Conservation (phyloP, 2,329 filamentous ascomycete genomes). For the Cladosporium colombiae region DNA sequence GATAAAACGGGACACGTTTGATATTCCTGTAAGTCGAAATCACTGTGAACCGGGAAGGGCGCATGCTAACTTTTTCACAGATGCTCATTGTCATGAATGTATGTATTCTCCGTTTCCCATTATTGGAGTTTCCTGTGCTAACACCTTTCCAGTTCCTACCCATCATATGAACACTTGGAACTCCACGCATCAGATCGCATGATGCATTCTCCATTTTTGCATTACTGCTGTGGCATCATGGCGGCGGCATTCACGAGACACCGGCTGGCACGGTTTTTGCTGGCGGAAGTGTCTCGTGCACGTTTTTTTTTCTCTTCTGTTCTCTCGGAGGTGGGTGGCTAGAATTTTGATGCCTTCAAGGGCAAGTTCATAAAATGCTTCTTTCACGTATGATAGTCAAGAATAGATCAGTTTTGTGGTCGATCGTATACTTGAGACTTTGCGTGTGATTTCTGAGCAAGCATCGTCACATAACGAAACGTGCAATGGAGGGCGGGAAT, state of each 20-base stretch:
- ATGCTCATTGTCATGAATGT: conserved; percentile 99
- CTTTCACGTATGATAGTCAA: neutral
- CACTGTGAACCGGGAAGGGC: neutral
- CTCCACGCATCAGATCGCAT: neutral
- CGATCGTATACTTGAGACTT: neutral
- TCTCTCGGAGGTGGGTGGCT: neutral
- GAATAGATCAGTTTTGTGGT: conserved; percentile 2
- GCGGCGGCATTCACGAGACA: neutral
- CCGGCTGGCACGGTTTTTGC: conserved; percentile 12
- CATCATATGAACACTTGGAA: conserved; percentile 14
- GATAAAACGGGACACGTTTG: conserved; percentile 93
- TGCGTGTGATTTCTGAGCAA: neutral
- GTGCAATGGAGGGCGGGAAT: neutral
- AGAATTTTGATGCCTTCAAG: conserved; percentile 5
- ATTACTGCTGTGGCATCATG: neutral
- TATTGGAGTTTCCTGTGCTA: neutral
- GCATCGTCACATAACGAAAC: neutral
- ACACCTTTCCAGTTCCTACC: conserved; percentile 24
- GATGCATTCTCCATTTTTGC: neutral
- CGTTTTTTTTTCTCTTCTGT: neutral
- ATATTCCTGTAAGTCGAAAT: conserved; percentile 64
- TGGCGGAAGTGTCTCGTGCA: neutral
- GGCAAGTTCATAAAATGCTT: neutral
- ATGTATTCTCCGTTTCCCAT: conserved; percentile 48
- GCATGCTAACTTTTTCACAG: neutral